Evolutionary conservation across 2,329 filamentous ascomycete species (phyloP).

Genomic region (Didymella arachidicola): DNA sequence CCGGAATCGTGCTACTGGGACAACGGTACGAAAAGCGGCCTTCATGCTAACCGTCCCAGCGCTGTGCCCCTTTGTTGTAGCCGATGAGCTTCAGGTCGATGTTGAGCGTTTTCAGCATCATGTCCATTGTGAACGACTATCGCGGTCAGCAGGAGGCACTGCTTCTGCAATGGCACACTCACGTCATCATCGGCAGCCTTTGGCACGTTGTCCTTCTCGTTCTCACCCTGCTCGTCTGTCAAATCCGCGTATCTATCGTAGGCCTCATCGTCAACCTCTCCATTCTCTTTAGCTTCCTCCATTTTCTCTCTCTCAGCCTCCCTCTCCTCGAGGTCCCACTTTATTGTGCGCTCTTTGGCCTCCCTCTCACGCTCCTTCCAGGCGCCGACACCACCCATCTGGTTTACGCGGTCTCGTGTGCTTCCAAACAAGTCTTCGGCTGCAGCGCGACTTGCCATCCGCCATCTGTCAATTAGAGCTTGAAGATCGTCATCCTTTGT

Average conservation of each 20-base stretch:
- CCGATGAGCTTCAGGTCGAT: constrained; percentile 70
- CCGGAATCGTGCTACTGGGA: constrained; percentile 3
- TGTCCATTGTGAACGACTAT: constrained; percentile 71
- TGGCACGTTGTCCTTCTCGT: constrained; percentile 46
- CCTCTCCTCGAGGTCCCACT: constrained; percentile 49
- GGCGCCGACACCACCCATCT: constrained; percentile 68
- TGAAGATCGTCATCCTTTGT: constrained; percentile 63
- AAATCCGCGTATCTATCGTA: constrained; percentile 54
- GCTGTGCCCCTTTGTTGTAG: constrained; percentile 64
- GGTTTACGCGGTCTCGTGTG: constrained; percentile 66
- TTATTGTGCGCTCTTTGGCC: constrained; percentile 44
- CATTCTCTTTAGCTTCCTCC: constrained; percentile 50
- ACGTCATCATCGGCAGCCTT: constrained; percentile 51
- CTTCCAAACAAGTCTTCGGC: constrained; percentile 72
- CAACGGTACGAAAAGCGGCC: background rate
- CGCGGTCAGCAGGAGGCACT: constrained; percentile 16
- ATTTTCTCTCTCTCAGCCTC: constrained; percentile 54
- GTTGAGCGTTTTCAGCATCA: constrained; percentile 72
- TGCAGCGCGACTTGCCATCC: constrained; percentile 64
- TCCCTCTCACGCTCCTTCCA: constrained; percentile 57
- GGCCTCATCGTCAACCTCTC: constrained; percentile 56
- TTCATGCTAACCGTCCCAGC: constrained; percentile 63
- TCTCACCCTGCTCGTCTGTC: constrained; percentile 51
- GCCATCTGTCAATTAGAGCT: constrained; percentile 67
- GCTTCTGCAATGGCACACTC: constrained; percentile 25